Evolutionary conservation across 2,329 filamentous ascomycete species (phyloP).

Genomic region (Grosmannia clavigera): DNA sequence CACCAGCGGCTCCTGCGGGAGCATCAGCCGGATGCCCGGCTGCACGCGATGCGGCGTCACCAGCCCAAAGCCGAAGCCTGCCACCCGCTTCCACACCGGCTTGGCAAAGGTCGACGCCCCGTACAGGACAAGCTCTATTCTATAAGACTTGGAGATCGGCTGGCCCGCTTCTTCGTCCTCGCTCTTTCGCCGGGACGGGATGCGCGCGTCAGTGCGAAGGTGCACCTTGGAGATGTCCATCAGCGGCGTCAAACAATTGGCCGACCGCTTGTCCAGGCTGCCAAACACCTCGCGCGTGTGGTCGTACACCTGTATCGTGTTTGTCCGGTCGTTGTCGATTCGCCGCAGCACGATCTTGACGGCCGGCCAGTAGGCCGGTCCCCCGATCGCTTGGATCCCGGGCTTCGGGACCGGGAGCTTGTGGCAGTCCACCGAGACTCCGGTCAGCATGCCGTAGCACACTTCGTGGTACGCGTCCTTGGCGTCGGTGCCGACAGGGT

Average conservation of each 20-base stretch:
- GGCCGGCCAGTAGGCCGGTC: conserved; percentile 52
- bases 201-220: conserved; percentile 59
- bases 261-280: conserved; percentile 55
- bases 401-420: conserved; percentile 58
- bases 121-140: conserved; percentile 65
- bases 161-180: conserved; percentile 53
- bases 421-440: conserved; percentile 52
- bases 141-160: conserved; percentile 46
- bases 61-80: conserved; percentile 54
- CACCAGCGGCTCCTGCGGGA: conserved; percentile 35
- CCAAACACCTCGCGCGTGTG: conserved; percentile 61
- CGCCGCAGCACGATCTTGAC: conserved; percentile 62
- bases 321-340: conserved; percentile 38
- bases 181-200: conserved; percentile 52
- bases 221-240: conserved; percentile 53
- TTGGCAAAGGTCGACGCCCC: conserved; percentile 55
- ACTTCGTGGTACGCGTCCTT: conserved; percentile 55
- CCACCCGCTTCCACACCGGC: conserved; percentile 55
- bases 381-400: conserved; percentile 43
- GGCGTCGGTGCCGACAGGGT: conserved; percentile 26
- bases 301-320: conserved; percentile 62
- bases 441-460: conserved; percentile 68
- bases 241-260: conserved; percentile 56
- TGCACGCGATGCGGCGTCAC: conserved; percentile 53
- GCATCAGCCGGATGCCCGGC: conserved; percentile 57